A percentile compares a stretch with the other conserved stretches of the same genome.
phyloP scores from a whole-genome alignment of 176 grass and related monocot species.

The Oryza longistaminata region DNA sequence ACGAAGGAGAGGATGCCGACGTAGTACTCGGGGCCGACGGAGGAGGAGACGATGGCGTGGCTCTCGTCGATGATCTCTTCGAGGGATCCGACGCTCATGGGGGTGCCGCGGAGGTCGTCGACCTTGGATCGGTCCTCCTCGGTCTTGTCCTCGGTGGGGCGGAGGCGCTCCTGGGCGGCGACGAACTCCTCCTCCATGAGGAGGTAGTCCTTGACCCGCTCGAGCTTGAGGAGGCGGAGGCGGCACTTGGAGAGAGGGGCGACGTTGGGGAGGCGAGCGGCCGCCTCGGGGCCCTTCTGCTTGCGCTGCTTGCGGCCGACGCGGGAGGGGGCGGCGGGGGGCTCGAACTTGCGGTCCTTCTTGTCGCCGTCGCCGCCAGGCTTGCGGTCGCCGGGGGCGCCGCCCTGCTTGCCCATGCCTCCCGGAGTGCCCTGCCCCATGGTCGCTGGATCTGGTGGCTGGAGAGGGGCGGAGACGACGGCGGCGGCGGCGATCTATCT shows the following conservation, averaged over 20 bases:
- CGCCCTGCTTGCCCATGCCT: constrained; percentile 58
- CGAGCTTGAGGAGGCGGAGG: constrained; percentile 82
- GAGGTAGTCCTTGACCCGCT: constrained; percentile 92
- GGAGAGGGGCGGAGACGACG: too few species aligned
- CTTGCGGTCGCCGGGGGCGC: constrained; percentile 58
- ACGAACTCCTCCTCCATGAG: constrained; percentile 96
- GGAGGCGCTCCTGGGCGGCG: constrained; percentile 78
- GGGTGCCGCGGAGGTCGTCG: constrained; percentile 76
- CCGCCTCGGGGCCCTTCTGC: constrained; percentile 82
- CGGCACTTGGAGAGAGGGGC: constrained; percentile 87
- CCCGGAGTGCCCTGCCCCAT: constrained; percentile 81
- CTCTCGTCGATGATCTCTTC: constrained; percentile 94
- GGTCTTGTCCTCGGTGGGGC: constrained; percentile 77
- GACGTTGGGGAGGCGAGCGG: constrained; percentile 68
- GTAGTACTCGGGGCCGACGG: constrained; percentile 89
- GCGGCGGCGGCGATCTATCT: too few species aligned
- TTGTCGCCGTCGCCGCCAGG: constrained; percentile 61
- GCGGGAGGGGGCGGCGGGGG: constrained; percentile 72
- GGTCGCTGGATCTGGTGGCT: constrained; percentile 1
- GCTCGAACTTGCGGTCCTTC: constrained; percentile 79
- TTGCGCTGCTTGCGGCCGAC: constrained; percentile 81
- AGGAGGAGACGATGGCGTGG: constrained; percentile 81
- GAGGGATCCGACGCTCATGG: constrained; percentile 88
- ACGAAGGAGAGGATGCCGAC: constrained; percentile 82
- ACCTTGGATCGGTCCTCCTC: constrained; percentile 93